Evolutionary conservation across 768 basidiomycete species (phyloP).

Genomic region (Phylloporus rhodoxanthus): DNA sequence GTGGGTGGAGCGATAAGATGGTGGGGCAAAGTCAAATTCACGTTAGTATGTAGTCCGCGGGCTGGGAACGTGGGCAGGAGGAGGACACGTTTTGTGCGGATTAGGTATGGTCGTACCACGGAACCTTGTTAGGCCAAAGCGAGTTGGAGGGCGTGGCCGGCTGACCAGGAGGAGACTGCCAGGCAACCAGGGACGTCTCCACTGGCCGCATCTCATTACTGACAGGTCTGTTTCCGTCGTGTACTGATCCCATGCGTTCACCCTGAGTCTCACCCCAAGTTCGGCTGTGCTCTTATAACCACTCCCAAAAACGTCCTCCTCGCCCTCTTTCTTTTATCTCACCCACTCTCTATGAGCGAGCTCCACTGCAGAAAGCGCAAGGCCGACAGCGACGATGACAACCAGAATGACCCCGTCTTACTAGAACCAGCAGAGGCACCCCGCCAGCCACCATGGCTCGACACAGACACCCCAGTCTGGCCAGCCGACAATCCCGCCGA

Average conservation of each 20-base stretch:
- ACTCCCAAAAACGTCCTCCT: background rate
- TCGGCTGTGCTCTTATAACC: conserved; percentile 30
- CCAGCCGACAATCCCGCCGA: conserved; percentile 35
- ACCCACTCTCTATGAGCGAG: conserved; percentile 49
- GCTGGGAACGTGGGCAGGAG: conserved; percentile 12
- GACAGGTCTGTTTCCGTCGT: conserved; percentile 24
- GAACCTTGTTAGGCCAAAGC: no score
- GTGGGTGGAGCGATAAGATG: conserved; percentile 19
- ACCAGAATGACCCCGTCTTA: conserved; percentile 32
- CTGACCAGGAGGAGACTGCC: conserved; percentile 26
- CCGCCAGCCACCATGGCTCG: conserved; percentile 36
- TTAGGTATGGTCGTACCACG: no score
- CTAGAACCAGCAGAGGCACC: conserved; percentile 30
- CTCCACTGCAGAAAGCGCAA: conserved; percentile 62
- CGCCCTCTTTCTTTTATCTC: conserved; percentile 12
- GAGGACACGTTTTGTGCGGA: conserved; percentile 15
- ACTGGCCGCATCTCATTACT: background rate
- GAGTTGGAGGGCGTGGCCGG: conserved; percentile 30
- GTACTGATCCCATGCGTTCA: conserved; percentile 26
- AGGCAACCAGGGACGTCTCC: conserved; percentile 23
- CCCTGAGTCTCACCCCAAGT: conserved; percentile 31
- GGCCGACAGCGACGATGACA: conserved; percentile 46
- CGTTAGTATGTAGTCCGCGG: conserved; percentile 9
- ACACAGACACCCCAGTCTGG: conserved; percentile 33
- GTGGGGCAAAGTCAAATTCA: conserved; percentile 4